Base-by-base conservation (phyloP, 805 yeast species). In the Wickerhamomyces tratensis region DNA sequence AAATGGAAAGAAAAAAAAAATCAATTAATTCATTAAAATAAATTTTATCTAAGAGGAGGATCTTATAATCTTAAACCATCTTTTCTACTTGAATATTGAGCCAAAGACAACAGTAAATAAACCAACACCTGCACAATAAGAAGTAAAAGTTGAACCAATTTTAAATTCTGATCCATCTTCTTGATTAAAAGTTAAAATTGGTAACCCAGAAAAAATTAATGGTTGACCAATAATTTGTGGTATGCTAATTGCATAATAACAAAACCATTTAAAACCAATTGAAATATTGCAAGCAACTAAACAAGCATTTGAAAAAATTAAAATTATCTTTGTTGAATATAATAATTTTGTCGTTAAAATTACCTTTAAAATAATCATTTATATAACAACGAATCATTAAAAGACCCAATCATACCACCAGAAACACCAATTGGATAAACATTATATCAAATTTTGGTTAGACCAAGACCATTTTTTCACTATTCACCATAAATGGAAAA, bases 141-240 rank as follows among this genome's bases (percentile, higher is more conserved):
- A 64, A 7, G 63, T 64, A 46, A 63, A 65, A 1, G 59, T 52
- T 42, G 64, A 66, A 5, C 70, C 71, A 38, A 59, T 45, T 37
- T 45, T 50, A 46, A 65, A 65, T 14, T 43, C 31, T 2, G 69
- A 69, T 41, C 54, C 52, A 38, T 60, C 64, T 6, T 40, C 39
- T 11, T 68, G 53, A 41, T 54, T 49, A 65, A 69, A 66, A 4
- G 63, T 63, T n/a, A 66, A 51, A 33, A 64, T 60, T 6, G 70
- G 68, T 7, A 65, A 59, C 62, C 79, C 75, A 7, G 76, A 61
- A 42, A 66, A 74, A 8, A 73, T 68, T 45, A 69, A 68, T 4
- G 78, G 78, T 58, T 71, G 78, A 2, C 75, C 78, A 71, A 69
- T 71, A 6, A 68, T 53, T 0, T 71, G 60, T 7, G 76, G 74